phyloP scores from a whole-genome alignment of 176 grass and related monocot genomes.

The Ananas comosus region DNA sequence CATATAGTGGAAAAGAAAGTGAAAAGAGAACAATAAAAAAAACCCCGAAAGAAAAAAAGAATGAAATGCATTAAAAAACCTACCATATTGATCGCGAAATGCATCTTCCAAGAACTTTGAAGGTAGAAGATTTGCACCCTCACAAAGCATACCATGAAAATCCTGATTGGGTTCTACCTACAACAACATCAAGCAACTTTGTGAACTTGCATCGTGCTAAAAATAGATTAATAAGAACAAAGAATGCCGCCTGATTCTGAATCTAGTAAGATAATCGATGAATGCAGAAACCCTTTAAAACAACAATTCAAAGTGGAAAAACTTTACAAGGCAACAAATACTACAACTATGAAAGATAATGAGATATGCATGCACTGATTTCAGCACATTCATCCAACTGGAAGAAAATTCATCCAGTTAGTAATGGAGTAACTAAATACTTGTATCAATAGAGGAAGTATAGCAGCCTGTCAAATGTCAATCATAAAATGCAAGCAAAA shows the following conservation, averaged over 20 bases:
- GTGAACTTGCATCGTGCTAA: neutral
- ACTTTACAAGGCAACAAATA: neutral
- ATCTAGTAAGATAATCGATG: neutral
- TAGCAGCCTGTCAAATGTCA: neutral
- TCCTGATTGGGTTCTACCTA: constrained; percentile 99
- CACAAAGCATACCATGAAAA: constrained; percentile 75
- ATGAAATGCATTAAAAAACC: neutral
- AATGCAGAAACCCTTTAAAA: neutral
- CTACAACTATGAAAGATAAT: no score
- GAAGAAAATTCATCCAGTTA: neutral
- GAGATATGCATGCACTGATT: neutral
- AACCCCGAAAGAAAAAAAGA: constrained; percentile 1
- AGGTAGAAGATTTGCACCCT: constrained; percentile 86
- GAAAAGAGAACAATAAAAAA: neutral
- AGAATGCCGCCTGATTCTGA: neutral
- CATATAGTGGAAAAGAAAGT: neutral
- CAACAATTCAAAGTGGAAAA: neutral
- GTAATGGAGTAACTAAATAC: neutral
- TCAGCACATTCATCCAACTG: neutral
- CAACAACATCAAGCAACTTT: constrained; percentile 9
- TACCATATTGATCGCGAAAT: constrained; percentile 68
- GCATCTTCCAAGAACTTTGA: constrained; percentile 80
- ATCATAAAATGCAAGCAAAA: no score
- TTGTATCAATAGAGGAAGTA: neutral
- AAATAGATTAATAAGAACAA: neutral